Conservation (phyloP, 2,329 filamentous ascomycete genomes). For the Triangularia verruculosa region DNA sequence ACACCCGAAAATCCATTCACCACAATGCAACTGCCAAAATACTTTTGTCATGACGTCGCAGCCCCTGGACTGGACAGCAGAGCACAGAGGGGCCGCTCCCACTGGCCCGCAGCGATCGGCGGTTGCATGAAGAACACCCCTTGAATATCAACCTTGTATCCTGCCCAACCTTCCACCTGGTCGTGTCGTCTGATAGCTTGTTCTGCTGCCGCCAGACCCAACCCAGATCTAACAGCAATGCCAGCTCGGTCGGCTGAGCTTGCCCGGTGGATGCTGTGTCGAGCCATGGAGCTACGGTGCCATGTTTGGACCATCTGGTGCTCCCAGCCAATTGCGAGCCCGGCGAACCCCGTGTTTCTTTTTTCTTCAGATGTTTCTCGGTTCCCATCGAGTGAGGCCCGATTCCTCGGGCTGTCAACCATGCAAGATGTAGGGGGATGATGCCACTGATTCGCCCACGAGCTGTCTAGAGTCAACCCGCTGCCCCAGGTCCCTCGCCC, state of each 20-base stretch:
- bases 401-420: slow-evolving; percentile 4
- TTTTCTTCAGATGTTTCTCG: slow-evolving; percentile 7
- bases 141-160: slow-evolving; percentile 9
- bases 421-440: background rate
- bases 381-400: slow-evolving; percentile 12
- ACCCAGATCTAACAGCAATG: background rate
- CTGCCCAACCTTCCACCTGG: slow-evolving; percentile 13
- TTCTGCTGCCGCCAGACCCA: background rate
- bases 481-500: slow-evolving; percentile 1
- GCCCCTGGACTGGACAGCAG: background rate
- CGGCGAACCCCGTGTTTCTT: slow-evolving; percentile 18
- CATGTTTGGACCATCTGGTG: slow-evolving; percentile 23
- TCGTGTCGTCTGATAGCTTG: slow-evolving; percentile 13
- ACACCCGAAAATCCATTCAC: background rate
- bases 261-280: slow-evolving; percentile 1
- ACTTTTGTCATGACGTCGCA: background rate
- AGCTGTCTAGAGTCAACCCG: slow-evolving; percentile 15
- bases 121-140: slow-evolving; percentile 26
- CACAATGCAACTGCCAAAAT: background rate
- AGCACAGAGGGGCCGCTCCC: background rate
- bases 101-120: background rate
- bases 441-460: slow-evolving; percentile 10
- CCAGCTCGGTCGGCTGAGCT: slow-evolving; percentile 11
- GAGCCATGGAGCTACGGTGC: slow-evolving; percentile 6
- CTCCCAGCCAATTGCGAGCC: slow-evolving; percentile 21